Evolutionary conservation across 192 early-diverging fungal genomes (phyloP).

Genomic region (Gamsiella multidivaricata): DNA sequence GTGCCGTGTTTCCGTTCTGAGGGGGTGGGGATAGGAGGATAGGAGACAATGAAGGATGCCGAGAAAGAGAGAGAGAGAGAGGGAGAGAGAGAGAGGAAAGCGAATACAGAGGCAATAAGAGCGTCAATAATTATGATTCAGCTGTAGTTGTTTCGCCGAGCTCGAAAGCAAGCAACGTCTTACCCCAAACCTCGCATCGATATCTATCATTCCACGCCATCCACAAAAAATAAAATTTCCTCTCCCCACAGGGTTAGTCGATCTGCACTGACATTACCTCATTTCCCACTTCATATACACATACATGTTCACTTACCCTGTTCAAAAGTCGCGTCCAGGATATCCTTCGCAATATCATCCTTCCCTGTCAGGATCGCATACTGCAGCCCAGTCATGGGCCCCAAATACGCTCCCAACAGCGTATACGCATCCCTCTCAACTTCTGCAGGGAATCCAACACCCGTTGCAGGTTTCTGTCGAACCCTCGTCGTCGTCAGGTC

Average conservation of each 20-base stretch:
- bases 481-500: slow-evolving; percentile 48
- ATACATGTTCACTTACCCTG: slow-evolving; percentile 49
- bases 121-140: too few relatives aligned
- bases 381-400: slow-evolving; percentile 70
- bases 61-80: neutral
- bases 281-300: neutral
- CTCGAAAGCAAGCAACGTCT: neutral
- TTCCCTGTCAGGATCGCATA: slow-evolving; percentile 69
- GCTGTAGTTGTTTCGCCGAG: too few relatives aligned
- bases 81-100: too few relatives aligned
- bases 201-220: slow-evolving; percentile 47
- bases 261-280: too few relatives aligned
- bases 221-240: neutral
- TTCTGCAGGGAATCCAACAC: slow-evolving; percentile 39
- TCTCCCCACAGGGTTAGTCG: too few relatives aligned
- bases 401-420: slow-evolving; percentile 75
- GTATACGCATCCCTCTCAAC: slow-evolving; percentile 74
- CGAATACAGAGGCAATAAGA: too few relatives aligned
- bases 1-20: slow-evolving; percentile 75
- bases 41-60: neutral
- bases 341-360: slow-evolving; percentile 73
- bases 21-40: too few relatives aligned
- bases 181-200: slow-evolving; percentile 74
- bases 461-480: slow-evolving; percentile 26
- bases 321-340: slow-evolving; percentile 71